These are phyloP conservation scores for Cladosporium sp. DNA, from an alignment of 2,329 filamentous ascomycete genomes.

Conservation along the genomic window DNA sequence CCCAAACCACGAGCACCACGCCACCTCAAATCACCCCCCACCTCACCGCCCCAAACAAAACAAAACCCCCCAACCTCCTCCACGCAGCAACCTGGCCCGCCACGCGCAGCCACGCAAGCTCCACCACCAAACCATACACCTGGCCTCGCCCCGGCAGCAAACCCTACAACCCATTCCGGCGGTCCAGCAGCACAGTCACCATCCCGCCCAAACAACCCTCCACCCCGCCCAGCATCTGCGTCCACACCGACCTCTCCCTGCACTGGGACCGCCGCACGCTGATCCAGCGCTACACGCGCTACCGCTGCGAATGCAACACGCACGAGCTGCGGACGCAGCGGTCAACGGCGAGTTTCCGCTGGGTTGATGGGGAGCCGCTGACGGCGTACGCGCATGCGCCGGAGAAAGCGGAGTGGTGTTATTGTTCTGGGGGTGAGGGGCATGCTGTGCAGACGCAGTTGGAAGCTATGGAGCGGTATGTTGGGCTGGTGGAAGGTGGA, in stretches of 20 bases:
- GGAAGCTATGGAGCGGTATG: not conserved
- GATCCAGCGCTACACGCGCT: not conserved
- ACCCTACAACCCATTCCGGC: not conserved
- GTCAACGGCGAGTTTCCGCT: not conserved
- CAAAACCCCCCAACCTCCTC: not conserved
- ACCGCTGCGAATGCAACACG: not conserved
- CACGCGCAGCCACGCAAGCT: not conserved
- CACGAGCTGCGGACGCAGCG: not conserved
- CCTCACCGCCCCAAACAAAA: not conserved
- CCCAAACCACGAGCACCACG: not conserved
- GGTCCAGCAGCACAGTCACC: not conserved
- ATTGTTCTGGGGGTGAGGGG: not conserved
- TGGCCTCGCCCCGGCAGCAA: not conserved
- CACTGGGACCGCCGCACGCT: not conserved
- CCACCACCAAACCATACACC: not conserved
- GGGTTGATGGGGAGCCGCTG: not conserved
- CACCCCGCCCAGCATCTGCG: not conserved
- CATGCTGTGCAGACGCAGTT: not conserved
- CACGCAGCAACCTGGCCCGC: not conserved
- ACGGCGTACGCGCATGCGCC: not conserved
- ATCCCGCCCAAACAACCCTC: not conserved
- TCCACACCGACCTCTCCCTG: not conserved
- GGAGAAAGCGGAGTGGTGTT: conserved; percentile 2
- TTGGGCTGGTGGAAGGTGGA: not conserved
- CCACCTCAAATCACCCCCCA: not conserved